These are phyloP conservation scores for Didymella glomerata DNA, from an alignment of 2,329 filamentous ascomycete species.

Conservation along the genomic window DNA sequence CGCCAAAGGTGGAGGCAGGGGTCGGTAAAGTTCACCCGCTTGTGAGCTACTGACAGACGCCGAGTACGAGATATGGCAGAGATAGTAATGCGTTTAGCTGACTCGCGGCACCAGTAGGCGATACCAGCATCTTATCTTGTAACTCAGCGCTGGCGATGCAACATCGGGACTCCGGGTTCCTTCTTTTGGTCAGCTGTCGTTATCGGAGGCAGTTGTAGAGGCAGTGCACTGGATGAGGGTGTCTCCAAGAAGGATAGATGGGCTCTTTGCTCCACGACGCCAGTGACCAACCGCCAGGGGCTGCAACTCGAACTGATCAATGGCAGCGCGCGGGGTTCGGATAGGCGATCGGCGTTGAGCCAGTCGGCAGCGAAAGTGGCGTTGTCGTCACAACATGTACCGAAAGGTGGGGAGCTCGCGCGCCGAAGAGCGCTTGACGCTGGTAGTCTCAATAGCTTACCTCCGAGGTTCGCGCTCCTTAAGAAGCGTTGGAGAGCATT, in stretches of 20 bases:
- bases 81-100: conserved; percentile 22
- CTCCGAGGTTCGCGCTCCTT: conserved; percentile 14
- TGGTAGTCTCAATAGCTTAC: conserved; percentile 17
- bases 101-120: conserved; percentile 17
- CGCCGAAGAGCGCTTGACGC: conserved; percentile 20
- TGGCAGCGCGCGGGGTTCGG: conserved; percentile 26
- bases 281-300: neutral
- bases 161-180: conserved; percentile 10
- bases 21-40: conserved; percentile 22
- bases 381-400: conserved; percentile 23
- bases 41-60: conserved; percentile 16
- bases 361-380: conserved; percentile 18
- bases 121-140: conserved; percentile 23
- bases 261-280: neutral
- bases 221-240: neutral
- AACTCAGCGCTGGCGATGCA: conserved; percentile 6
- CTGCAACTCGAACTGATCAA: neutral
- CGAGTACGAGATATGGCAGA: conserved; percentile 25
- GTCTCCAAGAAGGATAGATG: neutral
- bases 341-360: conserved; percentile 19
- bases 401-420: conserved; percentile 35
- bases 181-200: conserved; percentile 23
- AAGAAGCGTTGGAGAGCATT: conserved; percentile 7
- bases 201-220: conserved; percentile 22
- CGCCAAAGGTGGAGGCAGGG: conserved; percentile 17